phyloP scores from a whole-genome alignment of 495 filamentous ascomycete species.

The Oleoguttula mirabilis region DNA sequence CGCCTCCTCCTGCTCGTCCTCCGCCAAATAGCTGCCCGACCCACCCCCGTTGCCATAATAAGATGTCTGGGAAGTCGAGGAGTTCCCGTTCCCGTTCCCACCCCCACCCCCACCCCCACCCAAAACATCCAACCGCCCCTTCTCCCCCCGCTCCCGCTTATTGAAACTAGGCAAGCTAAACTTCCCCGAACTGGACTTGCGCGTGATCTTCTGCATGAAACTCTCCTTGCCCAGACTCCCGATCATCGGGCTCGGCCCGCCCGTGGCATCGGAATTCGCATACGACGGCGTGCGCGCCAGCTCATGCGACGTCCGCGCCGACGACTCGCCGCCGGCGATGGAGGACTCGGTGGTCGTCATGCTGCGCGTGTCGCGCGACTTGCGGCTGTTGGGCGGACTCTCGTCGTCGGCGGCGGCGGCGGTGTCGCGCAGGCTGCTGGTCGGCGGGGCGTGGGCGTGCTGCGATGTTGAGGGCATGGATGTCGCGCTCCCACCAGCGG shows the following conservation, averaged over 20 bases:
- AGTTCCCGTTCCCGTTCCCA: neutral
- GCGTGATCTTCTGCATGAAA: slow-evolving; percentile 31
- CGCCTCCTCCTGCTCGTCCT: slow-evolving; percentile 22
- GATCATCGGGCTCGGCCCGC: neutral
- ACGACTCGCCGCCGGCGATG: slow-evolving; percentile 21
- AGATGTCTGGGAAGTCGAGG: neutral
- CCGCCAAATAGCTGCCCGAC: too few species aligned
- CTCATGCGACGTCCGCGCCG: slow-evolving; percentile 16
- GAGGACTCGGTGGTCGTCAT: slow-evolving; percentile 26
- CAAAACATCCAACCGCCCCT: slow-evolving; percentile 6
- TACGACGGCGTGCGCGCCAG: slow-evolving; percentile 25
- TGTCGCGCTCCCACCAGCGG: neutral
- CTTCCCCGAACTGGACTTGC: slow-evolving; percentile 28
- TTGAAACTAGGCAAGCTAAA: slow-evolving; percentile 26
- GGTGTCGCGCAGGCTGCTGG: neutral
- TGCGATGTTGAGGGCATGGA: slow-evolving; percentile 5
- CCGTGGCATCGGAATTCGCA: slow-evolving; percentile 10
- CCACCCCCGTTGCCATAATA: too few species aligned
- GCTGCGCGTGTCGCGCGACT: slow-evolving; percentile 25
- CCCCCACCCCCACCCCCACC: neutral
- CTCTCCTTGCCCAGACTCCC: slow-evolving; percentile 17
- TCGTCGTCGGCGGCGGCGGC: slow-evolving; percentile 16
- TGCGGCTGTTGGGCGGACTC: slow-evolving; percentile 23
- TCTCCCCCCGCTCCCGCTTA: slow-evolving; percentile 12
- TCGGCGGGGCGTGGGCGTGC: neutral